A percentile compares a stretch with the other conserved stretches of the same genome.
phyloP scores from a whole-genome alignment of 2,329 filamentous ascomycete genomes.

The Claviceps africana region DNA sequence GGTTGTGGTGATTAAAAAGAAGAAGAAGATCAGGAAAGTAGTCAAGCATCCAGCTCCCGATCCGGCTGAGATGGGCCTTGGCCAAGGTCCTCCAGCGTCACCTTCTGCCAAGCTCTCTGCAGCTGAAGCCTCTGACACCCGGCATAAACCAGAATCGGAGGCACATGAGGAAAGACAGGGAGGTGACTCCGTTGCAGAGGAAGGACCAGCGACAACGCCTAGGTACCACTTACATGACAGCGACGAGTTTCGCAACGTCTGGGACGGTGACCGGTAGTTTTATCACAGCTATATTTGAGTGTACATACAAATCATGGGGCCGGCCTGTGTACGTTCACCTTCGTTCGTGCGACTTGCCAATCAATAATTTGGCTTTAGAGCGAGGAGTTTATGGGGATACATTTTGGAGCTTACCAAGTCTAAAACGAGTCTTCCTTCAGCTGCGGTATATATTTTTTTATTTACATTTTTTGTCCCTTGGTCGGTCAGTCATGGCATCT shows the following conservation, averaged over 20 bases:
- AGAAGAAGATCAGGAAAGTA: conserved; percentile 23
- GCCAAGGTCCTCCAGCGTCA: conserved; percentile 10
- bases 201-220: conserved; percentile 4
- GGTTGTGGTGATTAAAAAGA: conserved; percentile 24
- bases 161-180: conserved; percentile 7
- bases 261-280: conserved; percentile 12
- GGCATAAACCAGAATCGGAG: conserved; percentile 5
- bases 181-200: conserved; percentile 6
- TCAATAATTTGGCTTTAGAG: conserved; percentile 10
- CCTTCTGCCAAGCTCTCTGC: neutral
- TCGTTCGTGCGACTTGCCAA: neutral
- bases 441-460: neutral
- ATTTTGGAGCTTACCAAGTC: neutral
- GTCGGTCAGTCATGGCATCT: neutral
- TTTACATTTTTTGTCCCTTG: neutral
- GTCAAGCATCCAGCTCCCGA: conserved; percentile 22
- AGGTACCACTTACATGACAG: conserved; percentile 21
- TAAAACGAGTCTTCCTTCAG: neutral
- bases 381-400: conserved; percentile 13
- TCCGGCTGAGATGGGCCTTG: conserved; percentile 14
- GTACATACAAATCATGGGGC: neutral
- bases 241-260: conserved; percentile 34
- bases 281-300: neutral
- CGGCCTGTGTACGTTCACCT: neutral
- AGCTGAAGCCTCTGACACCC: neutral